Evolutionary conservation across 106 monocot genomes (phyloP).

Genomic region (Posidonia australis): DNA sequence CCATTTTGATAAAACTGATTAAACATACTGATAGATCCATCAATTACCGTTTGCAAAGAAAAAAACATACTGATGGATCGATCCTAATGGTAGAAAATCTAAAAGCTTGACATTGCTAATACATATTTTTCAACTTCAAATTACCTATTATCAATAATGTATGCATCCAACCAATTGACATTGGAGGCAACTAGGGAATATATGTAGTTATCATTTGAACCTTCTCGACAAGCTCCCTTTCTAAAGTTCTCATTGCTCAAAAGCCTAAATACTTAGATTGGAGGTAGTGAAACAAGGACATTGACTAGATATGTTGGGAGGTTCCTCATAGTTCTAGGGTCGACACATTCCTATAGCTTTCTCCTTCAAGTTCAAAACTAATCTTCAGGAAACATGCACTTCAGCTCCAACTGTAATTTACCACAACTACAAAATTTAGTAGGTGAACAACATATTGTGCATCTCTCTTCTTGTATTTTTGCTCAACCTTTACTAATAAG

Average conservation of each 20-base stretch:
- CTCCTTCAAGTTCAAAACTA: slow-evolving; percentile 12
- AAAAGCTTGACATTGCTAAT: too few species aligned
- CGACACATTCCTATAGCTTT: slow-evolving; percentile 11
- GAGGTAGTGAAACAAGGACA: slow-evolving; percentile 10
- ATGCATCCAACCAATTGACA: neutral
- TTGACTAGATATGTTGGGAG: neutral
- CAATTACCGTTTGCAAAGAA: too few species aligned
- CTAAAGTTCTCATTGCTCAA: slow-evolving; percentile 3
- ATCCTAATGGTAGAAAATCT: too few species aligned
- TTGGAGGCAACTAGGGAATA: slow-evolving; percentile 40
- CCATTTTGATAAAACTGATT: too few species aligned
- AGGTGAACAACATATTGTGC: slow-evolving; percentile 30
- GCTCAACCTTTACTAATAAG: too few species aligned
- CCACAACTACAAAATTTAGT: slow-evolving; percentile 29
- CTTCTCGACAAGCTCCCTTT: slow-evolving; percentile 34
- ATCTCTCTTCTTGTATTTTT: too few species aligned
- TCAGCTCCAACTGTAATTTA: slow-evolving; percentile 17
- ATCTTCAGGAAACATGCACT: slow-evolving; percentile 19
- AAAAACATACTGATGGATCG: too few species aligned
- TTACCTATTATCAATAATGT: too few species aligned
- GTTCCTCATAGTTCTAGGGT: neutral
- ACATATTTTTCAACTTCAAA: too few species aligned
- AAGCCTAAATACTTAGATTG: neutral
- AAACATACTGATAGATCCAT: too few species aligned
- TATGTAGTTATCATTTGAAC: slow-evolving; percentile 40